Evolutionary conservation across 768 basidiomycete genomes (phyloP).

Genomic region (Sistotremastrum niveocremeum): DNA sequence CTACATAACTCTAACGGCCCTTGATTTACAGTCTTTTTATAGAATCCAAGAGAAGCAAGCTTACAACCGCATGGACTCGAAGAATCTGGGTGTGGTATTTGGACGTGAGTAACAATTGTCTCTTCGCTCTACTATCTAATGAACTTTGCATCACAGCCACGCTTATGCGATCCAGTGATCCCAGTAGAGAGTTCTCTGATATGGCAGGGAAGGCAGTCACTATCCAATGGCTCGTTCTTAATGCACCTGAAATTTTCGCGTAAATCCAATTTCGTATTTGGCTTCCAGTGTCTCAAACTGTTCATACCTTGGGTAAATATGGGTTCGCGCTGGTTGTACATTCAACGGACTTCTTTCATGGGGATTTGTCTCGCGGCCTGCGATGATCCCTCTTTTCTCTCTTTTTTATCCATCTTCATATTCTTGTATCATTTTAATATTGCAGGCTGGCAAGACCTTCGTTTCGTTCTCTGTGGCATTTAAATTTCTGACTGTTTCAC

Average conservation of each 20-base stretch:
- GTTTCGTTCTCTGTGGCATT: too few species aligned
- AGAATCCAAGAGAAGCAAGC: conserved; percentile 53
- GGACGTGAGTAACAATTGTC: conserved; percentile 59
- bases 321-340: too few species aligned
- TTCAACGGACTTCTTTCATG: too few species aligned
- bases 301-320: too few species aligned
- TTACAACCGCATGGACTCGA: conserved; percentile 83
- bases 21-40: not conserved
- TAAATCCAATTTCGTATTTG: not conserved
- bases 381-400: too few species aligned
- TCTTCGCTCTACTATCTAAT: not conserved
- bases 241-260: conserved; percentile 46
- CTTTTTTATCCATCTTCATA: too few species aligned
- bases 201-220: conserved; percentile 94
- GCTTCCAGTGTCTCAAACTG: too few species aligned
- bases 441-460: too few species aligned
- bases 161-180: conserved; percentile 80
- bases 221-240: conserved; percentile 91
- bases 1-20: conserved; percentile 1
- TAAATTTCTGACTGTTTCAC: too few species aligned
- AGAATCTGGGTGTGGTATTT: conserved; percentile 95
- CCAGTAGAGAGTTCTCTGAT: conserved; percentile 84
- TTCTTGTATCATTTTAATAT: too few species aligned
- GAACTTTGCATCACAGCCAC: conserved; percentile 48
- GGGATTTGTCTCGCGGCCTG: too few species aligned